These are phyloP conservation scores for Lolium multiflorum DNA, from an alignment of 176 grass and related monocot species.

Conservation along the genomic window DNA sequence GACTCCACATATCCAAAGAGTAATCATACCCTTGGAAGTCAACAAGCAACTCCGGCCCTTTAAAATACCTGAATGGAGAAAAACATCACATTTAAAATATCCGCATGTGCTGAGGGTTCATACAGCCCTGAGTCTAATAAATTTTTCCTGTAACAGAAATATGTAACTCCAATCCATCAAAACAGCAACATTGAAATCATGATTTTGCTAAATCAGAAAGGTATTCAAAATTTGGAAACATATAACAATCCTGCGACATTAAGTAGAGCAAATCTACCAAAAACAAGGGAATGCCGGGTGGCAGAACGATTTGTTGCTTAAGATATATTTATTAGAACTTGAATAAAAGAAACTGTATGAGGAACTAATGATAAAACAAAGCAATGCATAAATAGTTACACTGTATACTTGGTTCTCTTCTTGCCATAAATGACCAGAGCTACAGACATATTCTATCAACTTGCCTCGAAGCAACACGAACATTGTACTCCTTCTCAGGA, in stretches of 20 bases:
- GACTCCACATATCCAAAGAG: slow-evolving; percentile 85
- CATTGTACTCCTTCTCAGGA: slow-evolving; percentile 77
- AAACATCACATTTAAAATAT: slow-evolving; percentile 20
- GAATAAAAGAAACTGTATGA: slow-evolving; percentile 23
- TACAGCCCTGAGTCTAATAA: neutral
- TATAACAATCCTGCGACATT: neutral
- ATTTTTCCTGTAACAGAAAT: slow-evolving; percentile 14
- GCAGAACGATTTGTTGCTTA: neutral
- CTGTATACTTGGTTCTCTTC: neutral
- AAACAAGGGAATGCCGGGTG: slow-evolving; percentile 24
- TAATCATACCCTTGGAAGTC: slow-evolving; percentile 81
- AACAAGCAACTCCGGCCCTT: slow-evolving; percentile 78
- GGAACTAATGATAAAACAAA: slow-evolving; percentile 21
- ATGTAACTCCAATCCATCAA: neutral
- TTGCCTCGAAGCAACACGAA: slow-evolving; percentile 82
- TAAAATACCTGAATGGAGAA: slow-evolving; percentile 68
- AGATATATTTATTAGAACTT: slow-evolving; percentile 27
- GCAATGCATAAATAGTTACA: slow-evolving; percentile 5
- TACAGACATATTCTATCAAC: slow-evolving; percentile 32
- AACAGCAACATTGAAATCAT: neutral
- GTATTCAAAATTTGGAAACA: neutral
- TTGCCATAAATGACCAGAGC: neutral
- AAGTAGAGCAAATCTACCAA: neutral
- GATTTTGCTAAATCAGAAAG: slow-evolving; percentile 14
- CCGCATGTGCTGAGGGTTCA: neutral